phyloP scores from a whole-genome alignment of 129 eudicot genomes.

The Flaveria robusta region DNA sequence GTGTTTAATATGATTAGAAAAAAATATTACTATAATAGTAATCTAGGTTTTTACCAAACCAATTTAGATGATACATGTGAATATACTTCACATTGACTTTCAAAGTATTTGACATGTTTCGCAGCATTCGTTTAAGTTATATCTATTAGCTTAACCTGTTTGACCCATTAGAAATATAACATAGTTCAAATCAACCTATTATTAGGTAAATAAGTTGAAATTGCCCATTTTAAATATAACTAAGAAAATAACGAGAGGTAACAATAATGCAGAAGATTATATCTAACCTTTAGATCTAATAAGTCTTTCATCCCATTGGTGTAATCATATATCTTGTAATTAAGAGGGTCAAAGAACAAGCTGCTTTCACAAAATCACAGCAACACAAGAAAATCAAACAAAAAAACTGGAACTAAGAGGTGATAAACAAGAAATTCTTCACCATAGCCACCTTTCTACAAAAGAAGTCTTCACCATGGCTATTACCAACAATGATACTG shows the following conservation, averaged over 20 bases:
- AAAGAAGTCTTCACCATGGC: not conserved
- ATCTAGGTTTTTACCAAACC: not conserved
- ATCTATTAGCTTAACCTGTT: not conserved
- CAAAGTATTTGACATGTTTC: not conserved
- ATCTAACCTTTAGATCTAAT: conserved; percentile 63
- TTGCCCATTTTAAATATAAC: not conserved
- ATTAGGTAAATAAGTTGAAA: not conserved
- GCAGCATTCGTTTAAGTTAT: not conserved
- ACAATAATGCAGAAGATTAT: conserved; percentile 5
- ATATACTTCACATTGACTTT: not conserved
- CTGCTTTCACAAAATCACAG: conserved; percentile 54
- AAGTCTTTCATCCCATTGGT: conserved; percentile 68
- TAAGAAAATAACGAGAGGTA: not conserved
- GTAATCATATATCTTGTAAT: conserved; percentile 66
- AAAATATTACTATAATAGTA: not conserved
- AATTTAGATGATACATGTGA: not conserved
- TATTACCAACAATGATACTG: not conserved
- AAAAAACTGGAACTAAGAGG: conserved; percentile 1
- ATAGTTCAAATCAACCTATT: not conserved
- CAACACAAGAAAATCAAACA: conserved; percentile 1
- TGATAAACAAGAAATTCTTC: conserved; percentile 4
- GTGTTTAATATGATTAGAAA: not conserved
- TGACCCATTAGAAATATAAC: not conserved
- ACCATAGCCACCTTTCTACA: not conserved
- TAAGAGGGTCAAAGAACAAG: conserved; percentile 85